Base-by-base conservation (phyloP, 768 basidiomycete genomes). In the Tylopilus subfusipes region DNA sequence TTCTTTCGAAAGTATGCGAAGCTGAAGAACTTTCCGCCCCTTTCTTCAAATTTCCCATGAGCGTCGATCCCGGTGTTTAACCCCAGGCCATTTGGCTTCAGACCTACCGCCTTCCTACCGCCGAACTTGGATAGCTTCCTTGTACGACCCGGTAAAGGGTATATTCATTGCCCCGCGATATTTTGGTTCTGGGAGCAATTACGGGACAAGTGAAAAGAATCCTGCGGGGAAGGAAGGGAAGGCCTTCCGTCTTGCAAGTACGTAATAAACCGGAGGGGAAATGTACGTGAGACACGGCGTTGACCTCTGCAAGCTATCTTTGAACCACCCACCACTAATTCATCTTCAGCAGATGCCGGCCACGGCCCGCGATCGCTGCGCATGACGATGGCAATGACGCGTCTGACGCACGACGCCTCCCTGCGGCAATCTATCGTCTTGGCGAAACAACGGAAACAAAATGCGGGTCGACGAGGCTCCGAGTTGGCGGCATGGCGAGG, bases 211-310 rank as follows among this genome's bases (percentile, higher is more conserved):
- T 36, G 34, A 36, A 36, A 36, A 36, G 34, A 36, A 18, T 2
- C 16, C 34, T 36, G 51, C 48, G 43, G 46, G 39, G 38, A 49
- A 39, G 42, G 48, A 30, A 62, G 40, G 36, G 47, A 52, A 62
- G 45, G 50, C 43, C 27, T 43, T 52, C 48, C 48, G 60, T n/a
- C 18, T 30, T 21, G 12, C 31, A 29, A 22, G 49, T 58, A 58
- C 56, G 61, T 61, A 63, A 56, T 61, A 63, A 56, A 57, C 33
- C 50, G 48, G 60, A 50, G 59, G 21, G n/a, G 4, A 42, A 50
- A 36, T 31, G 59, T 46, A 62, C 40, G 60, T 36, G 54, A 50
- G 59, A 57, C 43, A 18, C 16, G 14, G 6, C 10, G 3, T 38
- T 9, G 33, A 34, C 34, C 34, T 36, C 3, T 29, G 29, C 14